Base-by-base conservation (phyloP, 495 filamentous ascomycete species). In the Tuber borchii region DNA sequence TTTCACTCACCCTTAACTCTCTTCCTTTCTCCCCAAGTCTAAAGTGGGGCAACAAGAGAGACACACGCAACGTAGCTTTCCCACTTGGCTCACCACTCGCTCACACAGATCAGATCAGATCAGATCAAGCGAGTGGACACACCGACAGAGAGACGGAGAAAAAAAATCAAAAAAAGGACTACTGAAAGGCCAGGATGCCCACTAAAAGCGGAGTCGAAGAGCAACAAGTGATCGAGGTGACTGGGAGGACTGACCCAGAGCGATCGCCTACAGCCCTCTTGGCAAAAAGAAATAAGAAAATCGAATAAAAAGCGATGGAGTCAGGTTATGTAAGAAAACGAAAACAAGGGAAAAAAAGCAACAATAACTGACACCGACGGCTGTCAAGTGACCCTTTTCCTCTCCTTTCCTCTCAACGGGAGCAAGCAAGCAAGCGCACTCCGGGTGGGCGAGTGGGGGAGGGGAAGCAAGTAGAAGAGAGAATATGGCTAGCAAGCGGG, bases 191-290 rank as follows among this genome's bases (percentile, higher is more conserved):
- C 56, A 65, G 56, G 56, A 65, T 65, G 56, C 56, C 56, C 56
- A 31, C 56, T 5, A 31, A 65, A 71, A 78, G 73, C 70, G 71
- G 68, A 73, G 45, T 44, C 22, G 74, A 51, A 69, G 20, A 77
- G 74, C 51, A 46, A 43, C 34, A 31, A 69, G 75, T 78, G 77
- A 73, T 71, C 39, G 77, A 77, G 76, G 70, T 77, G 72, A 74
- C 74, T 65, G 45, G 44, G 78, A 43, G 73, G 77, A 78, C 76
- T 70, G 76, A 76, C 76, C 78, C 72, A 74, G 75, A 51, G 61
- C 75, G 75, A 76, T 76, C 42, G 43, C 75, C 61, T 76, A 71
- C 65, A 72, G 65, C 75, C 73, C 74, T 77, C 75, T 76, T 77
- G 76, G 74, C 74, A 45, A 44, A 71, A 40, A 44, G 43, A 44